phyloP scores from a whole-genome alignment of 768 basidiomycete genomes.

The Xerocomus spinulosus region DNA sequence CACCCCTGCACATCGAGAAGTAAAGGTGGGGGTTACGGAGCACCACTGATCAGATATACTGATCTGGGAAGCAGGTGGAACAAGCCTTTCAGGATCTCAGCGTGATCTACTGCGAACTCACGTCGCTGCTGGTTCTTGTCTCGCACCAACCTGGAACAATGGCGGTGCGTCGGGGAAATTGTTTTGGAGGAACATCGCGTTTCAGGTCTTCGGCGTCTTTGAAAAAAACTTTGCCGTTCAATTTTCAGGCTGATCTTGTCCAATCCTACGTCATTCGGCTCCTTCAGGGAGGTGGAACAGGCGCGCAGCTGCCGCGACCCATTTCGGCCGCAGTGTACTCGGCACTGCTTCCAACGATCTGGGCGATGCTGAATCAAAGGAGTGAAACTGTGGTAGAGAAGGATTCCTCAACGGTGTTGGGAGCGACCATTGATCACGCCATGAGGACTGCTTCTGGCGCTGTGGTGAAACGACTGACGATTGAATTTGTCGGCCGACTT shows the following conservation, averaged over 20 bases:
- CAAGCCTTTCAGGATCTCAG: conserved; percentile 67
- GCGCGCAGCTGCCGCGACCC: conserved; percentile 43
- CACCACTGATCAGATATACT: neutral
- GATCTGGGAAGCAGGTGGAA: conserved; percentile 45
- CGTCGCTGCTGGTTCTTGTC: conserved; percentile 54
- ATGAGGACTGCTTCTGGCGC: conserved; percentile 54
- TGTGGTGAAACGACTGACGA: conserved; percentile 57
- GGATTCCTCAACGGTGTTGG: conserved; percentile 33
- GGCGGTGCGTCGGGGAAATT: conserved; percentile 7
- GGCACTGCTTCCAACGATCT: conserved; percentile 71
- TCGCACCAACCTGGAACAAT: conserved; percentile 14
- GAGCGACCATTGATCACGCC: conserved; percentile 64
- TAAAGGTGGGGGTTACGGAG: conserved; percentile 40
- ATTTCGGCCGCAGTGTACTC: conserved; percentile 57
- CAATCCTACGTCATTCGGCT: conserved; percentile 57
- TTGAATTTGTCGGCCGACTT: conserved; percentile 72
- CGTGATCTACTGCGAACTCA: conserved; percentile 73
- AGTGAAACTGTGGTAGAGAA: conserved; percentile 19
- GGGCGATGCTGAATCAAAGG: conserved; percentile 61
- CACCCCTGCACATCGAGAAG: conserved; percentile 46
- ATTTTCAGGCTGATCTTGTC: conserved; percentile 47
- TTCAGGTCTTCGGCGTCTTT: conserved; percentile 16
- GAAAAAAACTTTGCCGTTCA: conserved; percentile 19
- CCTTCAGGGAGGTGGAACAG: conserved; percentile 46
- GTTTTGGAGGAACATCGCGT: conserved; percentile 4